phyloP scores from a whole-genome alignment of 148 eudicot genomes.

The Vaccinium vitisidaea region DNA sequence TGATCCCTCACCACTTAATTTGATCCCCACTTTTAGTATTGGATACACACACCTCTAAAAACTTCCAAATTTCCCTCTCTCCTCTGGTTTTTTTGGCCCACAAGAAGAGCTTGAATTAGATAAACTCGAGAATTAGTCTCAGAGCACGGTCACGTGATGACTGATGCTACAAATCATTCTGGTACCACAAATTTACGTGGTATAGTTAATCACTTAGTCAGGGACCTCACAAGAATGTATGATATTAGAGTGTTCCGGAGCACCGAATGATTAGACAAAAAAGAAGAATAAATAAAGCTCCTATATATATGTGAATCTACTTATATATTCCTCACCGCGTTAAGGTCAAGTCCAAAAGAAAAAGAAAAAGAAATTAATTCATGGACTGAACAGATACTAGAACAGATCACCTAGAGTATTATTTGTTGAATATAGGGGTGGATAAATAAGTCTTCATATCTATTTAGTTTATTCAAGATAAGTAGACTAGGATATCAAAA shows the following conservation, averaged over 20 bases:
- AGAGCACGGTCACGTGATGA: too few relatives aligned
- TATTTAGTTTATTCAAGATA: conserved; percentile 13
- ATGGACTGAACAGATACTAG: background rate
- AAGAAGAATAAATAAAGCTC: background rate
- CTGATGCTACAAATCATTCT: too few relatives aligned
- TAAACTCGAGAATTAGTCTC: too few relatives aligned
- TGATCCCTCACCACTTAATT: background rate
- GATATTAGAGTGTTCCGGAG: too few relatives aligned
- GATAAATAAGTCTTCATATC: background rate
- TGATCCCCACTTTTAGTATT: background rate
- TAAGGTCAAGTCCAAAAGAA: background rate
- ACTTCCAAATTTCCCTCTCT: background rate
- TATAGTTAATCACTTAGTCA: too few relatives aligned
- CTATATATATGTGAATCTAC: background rate
- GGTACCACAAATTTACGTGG: too few relatives aligned
- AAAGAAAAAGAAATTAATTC: background rate
- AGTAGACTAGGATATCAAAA: conserved; percentile 14
- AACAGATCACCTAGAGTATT: too few relatives aligned
- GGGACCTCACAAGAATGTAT: too few relatives aligned
- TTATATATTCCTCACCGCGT: background rate
- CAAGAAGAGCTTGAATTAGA: too few relatives aligned
- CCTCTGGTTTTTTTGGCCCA: background rate
- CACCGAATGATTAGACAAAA: too few relatives aligned
- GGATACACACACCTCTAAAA: too few relatives aligned
- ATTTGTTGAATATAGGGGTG: background rate